Percentiles rank a stretch among this genome's conserved stretches.
phyloP scores from a whole-genome alignment of 208 protist species.

The Leishmania gerbilli region DNA sequence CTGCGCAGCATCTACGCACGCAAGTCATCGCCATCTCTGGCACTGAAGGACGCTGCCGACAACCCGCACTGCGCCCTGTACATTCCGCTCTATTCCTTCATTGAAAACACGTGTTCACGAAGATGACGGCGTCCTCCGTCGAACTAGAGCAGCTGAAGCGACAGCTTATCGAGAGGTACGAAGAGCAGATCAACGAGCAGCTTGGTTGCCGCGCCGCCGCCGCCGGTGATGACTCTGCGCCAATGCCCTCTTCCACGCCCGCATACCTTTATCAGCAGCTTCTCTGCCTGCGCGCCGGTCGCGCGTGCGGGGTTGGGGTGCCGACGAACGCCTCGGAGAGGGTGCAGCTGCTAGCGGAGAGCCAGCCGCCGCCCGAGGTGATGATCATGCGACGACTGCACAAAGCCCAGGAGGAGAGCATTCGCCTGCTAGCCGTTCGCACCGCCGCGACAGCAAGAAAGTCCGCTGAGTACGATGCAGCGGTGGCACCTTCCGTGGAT shows the following conservation, averaged over 20 bases:
- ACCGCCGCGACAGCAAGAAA: background rate
- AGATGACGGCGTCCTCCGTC: slow-evolving; percentile 5
- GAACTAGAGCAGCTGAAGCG: slow-evolving; percentile 30
- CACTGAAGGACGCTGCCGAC: background rate
- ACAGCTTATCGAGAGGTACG: slow-evolving; percentile 18
- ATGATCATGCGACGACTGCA: slow-evolving; percentile 19
- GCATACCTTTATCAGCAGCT: slow-evolving; percentile 47
- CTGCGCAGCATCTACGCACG: background rate
- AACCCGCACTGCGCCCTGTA: background rate
- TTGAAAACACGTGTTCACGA: background rate
- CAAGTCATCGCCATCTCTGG: background rate
- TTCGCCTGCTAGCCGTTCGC: slow-evolving; percentile 18
- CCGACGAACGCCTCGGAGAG: slow-evolving; percentile 12
- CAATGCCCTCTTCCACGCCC: background rate
- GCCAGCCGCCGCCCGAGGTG: slow-evolving; percentile 9
- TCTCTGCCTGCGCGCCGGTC: slow-evolving; percentile 44
- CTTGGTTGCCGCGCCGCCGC: background rate
- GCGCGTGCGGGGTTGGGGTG: background rate
- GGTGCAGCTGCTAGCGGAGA: slow-evolving; percentile 14
- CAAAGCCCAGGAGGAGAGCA: slow-evolving; percentile 24
- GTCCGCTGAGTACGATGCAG: background rate
- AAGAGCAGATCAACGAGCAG: slow-evolving; percentile 15
- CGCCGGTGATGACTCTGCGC: background rate
- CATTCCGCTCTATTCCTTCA: background rate
- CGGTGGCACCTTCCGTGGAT: background rate